A percentile compares a stretch with the other conserved stretches of the same genome.
These are phyloP conservation scores for Zygosaccharomyces pseudorouxii DNA, from an alignment of 805 yeast genomes.

Conservation along the genomic window DNA sequence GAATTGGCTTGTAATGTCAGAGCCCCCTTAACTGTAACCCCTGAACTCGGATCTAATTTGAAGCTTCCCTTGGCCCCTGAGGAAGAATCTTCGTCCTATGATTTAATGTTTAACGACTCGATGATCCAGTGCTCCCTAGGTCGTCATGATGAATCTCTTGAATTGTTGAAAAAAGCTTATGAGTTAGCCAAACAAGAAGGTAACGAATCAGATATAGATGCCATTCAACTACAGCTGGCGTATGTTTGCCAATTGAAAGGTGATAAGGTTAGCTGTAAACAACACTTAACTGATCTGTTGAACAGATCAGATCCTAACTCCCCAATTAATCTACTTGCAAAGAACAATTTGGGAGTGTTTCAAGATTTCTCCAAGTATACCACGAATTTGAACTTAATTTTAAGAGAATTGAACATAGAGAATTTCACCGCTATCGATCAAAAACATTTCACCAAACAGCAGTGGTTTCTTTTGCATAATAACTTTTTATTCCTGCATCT, in stretches of 20 bases:
- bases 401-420: conserved; percentile 36
- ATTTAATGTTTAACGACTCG: conserved; percentile 60
- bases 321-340: conserved; percentile 30
- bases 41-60: conserved; percentile 14
- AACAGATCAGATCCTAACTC: conserved; percentile 21
- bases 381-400: conserved; percentile 29
- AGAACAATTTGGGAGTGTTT: conserved; percentile 32
- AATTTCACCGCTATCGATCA: conserved; percentile 18
- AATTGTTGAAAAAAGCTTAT: conserved; percentile 44
- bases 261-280: conserved; percentile 35
- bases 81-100: conserved; percentile 43
- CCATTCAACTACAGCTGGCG: conserved; percentile 58
- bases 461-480: conserved; percentile 23
- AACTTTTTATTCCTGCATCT: conserved; percentile 25
- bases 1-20: conserved; percentile 67
- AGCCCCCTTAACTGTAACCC: conserved; percentile 54
- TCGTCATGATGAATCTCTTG: conserved; percentile 39
- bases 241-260: conserved; percentile 47
- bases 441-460: conserved; percentile 25
- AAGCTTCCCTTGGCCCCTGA: conserved; percentile 14
- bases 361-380: conserved; percentile 30
- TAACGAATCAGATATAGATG: conserved; percentile 47
- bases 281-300: conserved; percentile 36
- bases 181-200: conserved; percentile 39
- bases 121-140: conserved; percentile 47